Conservation (phyloP, 2,329 filamentous ascomycete genomes). For the Amauroascus verrucosus region DNA sequence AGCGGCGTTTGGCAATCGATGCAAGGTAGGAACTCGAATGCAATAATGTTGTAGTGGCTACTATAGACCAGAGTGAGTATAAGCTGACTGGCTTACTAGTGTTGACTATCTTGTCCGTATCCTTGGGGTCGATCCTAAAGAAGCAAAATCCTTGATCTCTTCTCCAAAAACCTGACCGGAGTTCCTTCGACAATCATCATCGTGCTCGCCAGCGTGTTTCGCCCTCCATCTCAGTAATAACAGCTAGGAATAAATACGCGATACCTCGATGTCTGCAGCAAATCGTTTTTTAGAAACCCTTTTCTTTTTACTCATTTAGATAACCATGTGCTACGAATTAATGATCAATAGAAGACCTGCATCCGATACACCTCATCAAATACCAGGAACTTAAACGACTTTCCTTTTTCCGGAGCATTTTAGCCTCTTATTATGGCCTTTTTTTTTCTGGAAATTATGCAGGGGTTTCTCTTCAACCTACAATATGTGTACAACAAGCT, state of each 20-base stretch:
- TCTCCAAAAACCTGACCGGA: not conserved
- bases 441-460: not conserved
- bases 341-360: slow-evolving; percentile 9
- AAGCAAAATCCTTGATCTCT: slow-evolving; percentile 40
- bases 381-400: not conserved
- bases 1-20: slow-evolving; percentile 55
- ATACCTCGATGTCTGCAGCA: not conserved
- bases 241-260: not conserved
- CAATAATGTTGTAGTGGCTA: not conserved
- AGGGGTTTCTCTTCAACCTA: not conserved
- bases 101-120: slow-evolving; percentile 55
- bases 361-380: not conserved
- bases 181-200: not conserved
- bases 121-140: slow-evolving; percentile 47
- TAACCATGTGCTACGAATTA: slow-evolving; percentile 10
- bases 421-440: not conserved
- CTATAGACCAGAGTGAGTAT: not conserved
- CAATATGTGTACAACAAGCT: slow-evolving; percentile 1
- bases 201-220: not conserved
- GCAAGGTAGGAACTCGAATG: slow-evolving; percentile 56
- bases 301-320: not conserved
- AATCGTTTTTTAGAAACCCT: not conserved
- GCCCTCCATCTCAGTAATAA: not conserved
- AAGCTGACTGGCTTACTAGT: slow-evolving; percentile 30
- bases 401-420: not conserved